A percentile compares a stretch with the other conserved stretches of the same genome.
Evolutionary conservation across 179 eudicot genomes (phyloP).

Genomic region (Beta lomatogona): DNA sequence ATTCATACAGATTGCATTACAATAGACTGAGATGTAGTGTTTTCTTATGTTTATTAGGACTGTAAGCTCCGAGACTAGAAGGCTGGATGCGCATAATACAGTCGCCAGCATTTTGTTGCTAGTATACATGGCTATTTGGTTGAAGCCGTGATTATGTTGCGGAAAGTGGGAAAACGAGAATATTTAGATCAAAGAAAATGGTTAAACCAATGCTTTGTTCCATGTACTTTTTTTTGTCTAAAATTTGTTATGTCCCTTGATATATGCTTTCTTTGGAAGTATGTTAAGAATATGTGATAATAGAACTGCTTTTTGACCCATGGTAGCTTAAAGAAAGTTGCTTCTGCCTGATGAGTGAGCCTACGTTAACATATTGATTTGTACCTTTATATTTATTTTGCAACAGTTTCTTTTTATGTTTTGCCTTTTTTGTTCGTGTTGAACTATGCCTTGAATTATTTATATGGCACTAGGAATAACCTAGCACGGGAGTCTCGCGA

Average conservation of each 20-base stretch:
- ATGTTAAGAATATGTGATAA: slow-evolving; percentile 1
- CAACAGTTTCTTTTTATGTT: no score
- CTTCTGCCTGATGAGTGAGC: neutral
- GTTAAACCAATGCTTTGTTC: neutral
- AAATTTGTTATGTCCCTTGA: neutral
- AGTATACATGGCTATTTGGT: neutral
- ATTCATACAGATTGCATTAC: no score
- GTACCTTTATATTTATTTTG: no score
- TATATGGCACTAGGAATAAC: no score
- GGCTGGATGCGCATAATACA: neutral
- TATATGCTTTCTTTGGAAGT: slow-evolving; percentile 6
- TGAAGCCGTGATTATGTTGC: neutral
- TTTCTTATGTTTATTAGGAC: neutral
- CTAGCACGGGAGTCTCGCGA: no score
- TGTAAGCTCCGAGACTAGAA: neutral
- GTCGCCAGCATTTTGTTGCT: neutral
- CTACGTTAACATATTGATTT: no score
- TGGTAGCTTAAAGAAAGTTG: neutral
- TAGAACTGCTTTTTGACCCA: neutral
- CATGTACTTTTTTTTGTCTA: neutral
- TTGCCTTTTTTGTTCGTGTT: no score
- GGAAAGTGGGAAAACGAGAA: neutral
- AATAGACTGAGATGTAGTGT: neutral
- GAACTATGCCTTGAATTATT: no score
- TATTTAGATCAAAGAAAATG: neutral